These are phyloP conservation scores for Aureobasidium sp. DNA, from an alignment of 2,329 filamentous ascomycete species.

Conservation along the genomic window DNA sequence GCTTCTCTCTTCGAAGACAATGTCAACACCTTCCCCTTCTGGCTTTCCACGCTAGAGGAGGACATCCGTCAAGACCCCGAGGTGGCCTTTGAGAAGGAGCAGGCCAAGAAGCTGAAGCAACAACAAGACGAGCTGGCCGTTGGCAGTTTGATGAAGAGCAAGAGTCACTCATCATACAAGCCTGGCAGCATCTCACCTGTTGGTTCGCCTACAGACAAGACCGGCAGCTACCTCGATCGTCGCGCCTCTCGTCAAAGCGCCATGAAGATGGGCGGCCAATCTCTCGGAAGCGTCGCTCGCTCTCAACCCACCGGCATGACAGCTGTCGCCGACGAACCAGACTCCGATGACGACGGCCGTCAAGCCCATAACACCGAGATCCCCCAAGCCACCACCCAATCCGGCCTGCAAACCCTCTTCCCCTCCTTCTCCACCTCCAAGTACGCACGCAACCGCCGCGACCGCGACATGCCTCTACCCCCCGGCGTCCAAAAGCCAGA, in stretches of 20 bases:
- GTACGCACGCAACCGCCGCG: constrained; percentile 52
- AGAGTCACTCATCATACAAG: constrained; percentile 23
- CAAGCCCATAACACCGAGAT: constrained; percentile 23
- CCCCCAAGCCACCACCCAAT: constrained; percentile 38
- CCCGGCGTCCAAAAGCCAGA: constrained; percentile 81
- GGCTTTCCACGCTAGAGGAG: constrained; percentile 82
- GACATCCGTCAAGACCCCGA: constrained; percentile 93
- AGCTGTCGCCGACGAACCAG: constrained; percentile 35
- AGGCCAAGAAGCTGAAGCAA: constrained; percentile 69
- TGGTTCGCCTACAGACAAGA: constrained; percentile 53
- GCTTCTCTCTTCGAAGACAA: constrained; percentile 87
- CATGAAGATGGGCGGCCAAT: constrained; percentile 15
- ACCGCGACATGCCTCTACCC: constrained; percentile 53
- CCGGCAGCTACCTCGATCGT: not conserved
- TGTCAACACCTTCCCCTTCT: constrained; percentile 93
- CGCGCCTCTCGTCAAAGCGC: constrained; percentile 10
- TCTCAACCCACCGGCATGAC: constrained; percentile 21
- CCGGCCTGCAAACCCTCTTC: constrained; percentile 60
- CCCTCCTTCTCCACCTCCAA: constrained; percentile 75
- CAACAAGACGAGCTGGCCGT: constrained; percentile 84
- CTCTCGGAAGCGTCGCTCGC: constrained; percentile 13
- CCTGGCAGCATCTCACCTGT: constrained; percentile 49
- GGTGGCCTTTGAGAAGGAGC: constrained; percentile 82
- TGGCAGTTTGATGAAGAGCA: constrained; percentile 61
- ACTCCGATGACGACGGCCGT: constrained; percentile 42